Evolutionary conservation across 768 basidiomycete genomes (phyloP).

Genomic region (Coprinopsis marcescibilis): DNA sequence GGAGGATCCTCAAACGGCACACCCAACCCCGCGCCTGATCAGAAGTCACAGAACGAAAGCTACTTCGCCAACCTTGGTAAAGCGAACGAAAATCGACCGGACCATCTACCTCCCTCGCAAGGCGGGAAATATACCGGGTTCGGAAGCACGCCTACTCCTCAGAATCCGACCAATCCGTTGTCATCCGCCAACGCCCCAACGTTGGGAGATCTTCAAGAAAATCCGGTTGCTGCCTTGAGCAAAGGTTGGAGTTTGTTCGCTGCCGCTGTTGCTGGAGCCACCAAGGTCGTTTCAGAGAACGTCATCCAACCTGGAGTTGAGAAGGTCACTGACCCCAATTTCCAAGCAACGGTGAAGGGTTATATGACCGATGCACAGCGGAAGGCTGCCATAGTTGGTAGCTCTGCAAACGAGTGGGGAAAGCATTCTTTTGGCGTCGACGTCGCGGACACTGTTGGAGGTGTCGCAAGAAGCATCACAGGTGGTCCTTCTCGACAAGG

Average conservation of each 20-base stretch:
- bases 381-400: slow-evolving; percentile 56
- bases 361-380: slow-evolving; percentile 68
- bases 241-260: slow-evolving; percentile 98
- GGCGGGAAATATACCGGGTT: slow-evolving; percentile 94
- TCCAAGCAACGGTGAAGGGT: slow-evolving; percentile 69
- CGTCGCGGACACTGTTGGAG: slow-evolving; percentile 71
- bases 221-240: slow-evolving; percentile 76
- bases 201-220: slow-evolving; percentile 76
- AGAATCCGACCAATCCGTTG: slow-evolving; percentile 60
- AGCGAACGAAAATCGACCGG: slow-evolving; percentile 72
- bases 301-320: slow-evolving; percentile 90
- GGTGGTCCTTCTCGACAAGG: slow-evolving; percentile 51
- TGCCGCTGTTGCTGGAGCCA: slow-evolving; percentile 74
- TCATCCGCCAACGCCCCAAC: slow-evolving; percentile 80
- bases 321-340: slow-evolving; percentile 70
- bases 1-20: slow-evolving; percentile 36
- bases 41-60: slow-evolving; percentile 77
- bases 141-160: slow-evolving; percentile 70
- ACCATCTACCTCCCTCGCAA: slow-evolving; percentile 84
- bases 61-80: slow-evolving; percentile 84
- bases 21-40: slow-evolving; percentile 41
- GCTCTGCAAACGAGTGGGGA: slow-evolving; percentile 70
- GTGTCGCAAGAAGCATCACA: slow-evolving; percentile 59
- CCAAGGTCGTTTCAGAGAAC: slow-evolving; percentile 72
- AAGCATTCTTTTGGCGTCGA: slow-evolving; percentile 79